Evolutionary conservation across 768 basidiomycete species (phyloP), one percentile per base, ranked within the genome.

Genomic region (Boletus reticulatus): DNA sequence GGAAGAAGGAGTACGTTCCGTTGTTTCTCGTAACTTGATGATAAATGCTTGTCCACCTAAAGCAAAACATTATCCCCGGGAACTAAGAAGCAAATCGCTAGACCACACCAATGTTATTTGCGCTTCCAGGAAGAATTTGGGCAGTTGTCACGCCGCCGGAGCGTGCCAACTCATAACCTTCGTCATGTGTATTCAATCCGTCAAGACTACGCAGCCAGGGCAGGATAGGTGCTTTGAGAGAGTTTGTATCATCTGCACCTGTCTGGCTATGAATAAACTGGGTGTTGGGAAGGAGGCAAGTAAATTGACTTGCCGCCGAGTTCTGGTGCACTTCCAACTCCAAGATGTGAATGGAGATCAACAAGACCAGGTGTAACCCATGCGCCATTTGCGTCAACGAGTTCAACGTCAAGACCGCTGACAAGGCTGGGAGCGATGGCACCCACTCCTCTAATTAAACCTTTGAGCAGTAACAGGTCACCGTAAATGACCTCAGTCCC

Each of bases 351-450:
- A 62, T 82, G 79, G 34, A 76, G 60, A 55, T 80, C 77, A n/a
- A 80, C 75, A 39, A 77, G 75, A 58, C 85, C 91, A n/a, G 92
- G 89, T 0, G 90, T 89, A 12, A 92, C 78, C 90, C 90, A 94
- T 16, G 83, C 77, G 10, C 84, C 85, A 38, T 81, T 70, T 2
- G 81, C 83, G 58, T 94, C 84, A 14, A 91, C 65, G 29, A 82
- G 77, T 12, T 80, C 75, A 48, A 49, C 69, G 56, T 39, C 49
- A 53, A 48, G 19, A 56, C 58, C 61, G 38, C 49, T 68, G 57
- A 65, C 47, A 19, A 58, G 43, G 6, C 54, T 43, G n/a, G 55
- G 46, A 8, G 62, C 60, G 14, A 86, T 65, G 50, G 75, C 63
- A 0, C 88, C 87, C 27, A 90, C 73, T 17, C 71, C 76, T 67